Evolutionary conservation across 2,329 filamentous ascomycete genomes (phyloP), one percentile per base, ranked within the genome.

Genomic region (Verticillium albo-atrum): DNA sequence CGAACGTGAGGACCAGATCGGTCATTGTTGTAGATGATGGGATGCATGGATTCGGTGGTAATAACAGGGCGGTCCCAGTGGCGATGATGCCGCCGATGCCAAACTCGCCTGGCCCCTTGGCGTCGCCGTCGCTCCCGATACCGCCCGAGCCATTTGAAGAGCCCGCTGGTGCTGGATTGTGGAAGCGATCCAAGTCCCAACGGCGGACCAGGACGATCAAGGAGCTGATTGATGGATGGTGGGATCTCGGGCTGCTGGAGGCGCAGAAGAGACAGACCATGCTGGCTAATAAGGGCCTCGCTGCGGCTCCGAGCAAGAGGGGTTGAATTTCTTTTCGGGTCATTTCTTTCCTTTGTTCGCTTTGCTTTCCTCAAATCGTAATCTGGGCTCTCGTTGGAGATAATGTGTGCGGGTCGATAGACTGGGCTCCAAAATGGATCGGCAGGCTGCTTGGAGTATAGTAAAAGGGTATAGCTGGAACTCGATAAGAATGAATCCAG

Each of bases 151-250:
- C 70, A 2, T 65, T 65, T 52, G 51, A 64, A 62, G 58, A 37
- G 47, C 52, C 27, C 50, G 54, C 27, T 10, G 56, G 59, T 26
- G 52, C 15, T 6, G 28, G 59, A 6, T 12, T 27, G 5, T 52
- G 62, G 28, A 58, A 56, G 26, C 32, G 37, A 3, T 54, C 60
- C 4, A 58, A 34, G 6, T 47, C 61, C 2, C 74, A 71, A 58
- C 72, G 74, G 30, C 75, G 72, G 64, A 73, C 79, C 7, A 80
- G 72, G 71, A 83, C 80, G 1, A 68, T 84, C 25, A 70, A 81
- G 62, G 72, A 78, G 42, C 70, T 76, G 23, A 72, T 83, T 28
- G 80, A 82, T 50, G 81, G 81, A 5, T 84, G 81, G 81, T 84
- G 81, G 81, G 81, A 83, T 68, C 68, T 83, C 58, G 78, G 75